phyloP scores from a whole-genome alignment of 1,139 yeast genomes.

The Barnettozyma hawaiiensis region DNA sequence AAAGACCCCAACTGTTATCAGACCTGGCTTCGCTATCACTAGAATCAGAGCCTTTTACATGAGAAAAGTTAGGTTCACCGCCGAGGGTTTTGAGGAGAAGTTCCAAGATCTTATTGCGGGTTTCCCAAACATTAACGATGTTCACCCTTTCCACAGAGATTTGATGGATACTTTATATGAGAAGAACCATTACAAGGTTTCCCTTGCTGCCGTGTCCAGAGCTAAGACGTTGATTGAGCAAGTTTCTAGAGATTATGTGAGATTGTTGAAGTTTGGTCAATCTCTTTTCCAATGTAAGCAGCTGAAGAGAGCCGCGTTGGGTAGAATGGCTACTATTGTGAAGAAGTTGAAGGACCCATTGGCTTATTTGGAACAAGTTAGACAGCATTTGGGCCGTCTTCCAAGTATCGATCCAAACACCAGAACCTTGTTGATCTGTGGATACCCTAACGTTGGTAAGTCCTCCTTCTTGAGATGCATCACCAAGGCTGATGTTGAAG shows the following conservation, averaged over 20 bases:
- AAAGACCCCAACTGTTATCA: conserved; percentile 95
- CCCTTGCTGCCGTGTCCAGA: conserved; percentile 91
- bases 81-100: conserved; percentile 93
- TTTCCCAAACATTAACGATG: conserved; percentile 94
- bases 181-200: conserved; percentile 95
- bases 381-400: conserved; percentile 97
- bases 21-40: conserved; percentile 94
- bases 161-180: conserved; percentile 96
- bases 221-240: conserved; percentile 94
- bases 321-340: conserved; percentile 98
- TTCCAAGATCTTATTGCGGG: conserved; percentile 78
- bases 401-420: conserved; percentile 99
- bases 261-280: conserved; percentile 94
- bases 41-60: conserved; percentile 97
- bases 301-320: conserved; percentile 95
- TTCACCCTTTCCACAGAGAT: conserved; percentile 98
- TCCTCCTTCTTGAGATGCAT: conserved; percentile 89
- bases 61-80: conserved; percentile 94
- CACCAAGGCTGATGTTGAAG: conserved; percentile 98
- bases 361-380: conserved; percentile 90
- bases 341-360: conserved; percentile 94
- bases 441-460: conserved; percentile 98
- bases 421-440: conserved; percentile 93
- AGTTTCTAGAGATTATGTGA: conserved; percentile 89
- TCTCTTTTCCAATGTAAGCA: conserved; percentile 97